A percentile compares a stretch with the other conserved stretches of the same genome.
Conservation (phyloP, 306 rosid genomes). For the Boehmeria nivea region DNA sequence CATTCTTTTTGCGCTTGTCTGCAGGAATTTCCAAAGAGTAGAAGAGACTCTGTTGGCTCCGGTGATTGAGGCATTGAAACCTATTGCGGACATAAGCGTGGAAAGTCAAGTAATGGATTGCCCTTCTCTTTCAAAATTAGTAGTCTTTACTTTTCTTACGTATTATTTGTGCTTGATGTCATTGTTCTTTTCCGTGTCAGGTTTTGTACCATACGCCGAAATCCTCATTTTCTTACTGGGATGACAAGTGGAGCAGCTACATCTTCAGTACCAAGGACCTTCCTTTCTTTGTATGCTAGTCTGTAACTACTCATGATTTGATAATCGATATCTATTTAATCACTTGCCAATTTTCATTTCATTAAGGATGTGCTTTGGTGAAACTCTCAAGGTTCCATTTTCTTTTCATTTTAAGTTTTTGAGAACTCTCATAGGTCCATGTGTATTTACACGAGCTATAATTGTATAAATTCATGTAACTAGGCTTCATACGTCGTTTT, state of each 20-base stretch:
- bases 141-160: neutral
- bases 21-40: constrained; percentile 67
- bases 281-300: constrained; percentile 79
- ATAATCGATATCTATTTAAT: constrained; percentile 16
- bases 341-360: constrained; percentile 1
- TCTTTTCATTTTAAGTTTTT: neutral
- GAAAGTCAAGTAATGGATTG: constrained; percentile 73
- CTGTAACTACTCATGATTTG: constrained; percentile 25
- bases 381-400: constrained; percentile 1
- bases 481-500: neutral
- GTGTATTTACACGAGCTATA: neutral
- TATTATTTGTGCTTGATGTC: constrained; percentile 10
- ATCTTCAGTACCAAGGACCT: constrained; percentile 68
- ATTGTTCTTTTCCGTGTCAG: constrained; percentile 34
- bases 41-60: constrained; percentile 65
- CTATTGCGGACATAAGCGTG: constrained; percentile 67
- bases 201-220: constrained; percentile 81
- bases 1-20: constrained; percentile 18
- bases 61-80: constrained; percentile 61
- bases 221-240: constrained; percentile 84
- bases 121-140: neutral
- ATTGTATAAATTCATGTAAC: neutral
- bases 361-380: neutral
- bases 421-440: too few relatives aligned
- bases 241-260: constrained; percentile 53